These are phyloP conservation scores for Urochloa ruziziensis DNA, from an alignment of 176 grass and related monocot genomes.

Conservation along the genomic window DNA sequence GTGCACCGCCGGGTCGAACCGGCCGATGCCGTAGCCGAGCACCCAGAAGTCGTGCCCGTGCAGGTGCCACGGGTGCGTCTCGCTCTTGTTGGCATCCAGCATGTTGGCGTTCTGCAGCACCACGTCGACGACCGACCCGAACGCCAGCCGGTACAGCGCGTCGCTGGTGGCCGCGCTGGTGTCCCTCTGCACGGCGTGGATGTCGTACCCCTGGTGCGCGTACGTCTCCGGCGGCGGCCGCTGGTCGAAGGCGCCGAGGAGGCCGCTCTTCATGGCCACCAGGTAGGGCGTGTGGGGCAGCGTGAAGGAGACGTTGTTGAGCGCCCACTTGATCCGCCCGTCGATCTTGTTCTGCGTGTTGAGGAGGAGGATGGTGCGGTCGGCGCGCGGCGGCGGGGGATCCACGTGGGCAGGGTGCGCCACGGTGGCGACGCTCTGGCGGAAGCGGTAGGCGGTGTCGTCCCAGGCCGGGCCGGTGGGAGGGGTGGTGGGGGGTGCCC, in stretches of 20 bases:
- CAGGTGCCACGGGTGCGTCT: constrained; percentile 92
- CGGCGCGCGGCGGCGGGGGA: constrained; percentile 38
- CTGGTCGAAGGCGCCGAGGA: constrained; percentile 41
- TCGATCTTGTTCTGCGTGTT: constrained; percentile 81
- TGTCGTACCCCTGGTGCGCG: constrained; percentile 44
- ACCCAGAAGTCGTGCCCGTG: constrained; percentile 92
- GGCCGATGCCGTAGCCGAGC: constrained; percentile 53
- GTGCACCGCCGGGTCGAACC: constrained; percentile 58
- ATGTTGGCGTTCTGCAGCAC: constrained; percentile 86
- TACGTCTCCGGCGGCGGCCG: constrained; percentile 65
- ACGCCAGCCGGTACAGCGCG: constrained; percentile 47
- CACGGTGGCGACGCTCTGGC: constrained; percentile 47
- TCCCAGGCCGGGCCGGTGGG: constrained; percentile 64
- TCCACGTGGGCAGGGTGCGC: constrained; percentile 49
- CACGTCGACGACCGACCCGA: constrained; percentile 70
- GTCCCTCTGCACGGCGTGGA: constrained; percentile 26
- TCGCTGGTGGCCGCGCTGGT: constrained; percentile 39
- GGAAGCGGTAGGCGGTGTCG: constrained; percentile 49
- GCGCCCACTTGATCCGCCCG: constrained; percentile 44
- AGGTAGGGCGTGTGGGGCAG: constrained; percentile 74
- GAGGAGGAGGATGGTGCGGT: constrained; percentile 61
- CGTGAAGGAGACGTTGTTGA: constrained; percentile 79
- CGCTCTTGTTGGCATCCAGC: constrained; percentile 41
- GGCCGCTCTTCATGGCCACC: constrained; percentile 44
- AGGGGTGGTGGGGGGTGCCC: not conserved